Base-by-base conservation (phyloP, 208 protist species). In the Acanthamoeba triangularis region DNA sequence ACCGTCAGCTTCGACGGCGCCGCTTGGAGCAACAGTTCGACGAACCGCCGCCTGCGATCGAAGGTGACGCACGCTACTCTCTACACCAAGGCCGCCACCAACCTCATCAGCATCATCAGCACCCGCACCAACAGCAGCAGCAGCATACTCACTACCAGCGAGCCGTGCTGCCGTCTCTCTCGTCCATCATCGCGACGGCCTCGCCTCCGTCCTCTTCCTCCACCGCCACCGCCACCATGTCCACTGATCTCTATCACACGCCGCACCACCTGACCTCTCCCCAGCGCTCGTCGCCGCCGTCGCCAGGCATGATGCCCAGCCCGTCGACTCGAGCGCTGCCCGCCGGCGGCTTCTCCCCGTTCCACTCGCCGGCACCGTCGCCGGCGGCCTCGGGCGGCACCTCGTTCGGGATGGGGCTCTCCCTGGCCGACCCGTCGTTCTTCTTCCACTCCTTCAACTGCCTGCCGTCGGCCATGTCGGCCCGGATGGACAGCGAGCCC, bases 381-480 rank as follows among this genome's bases (percentile, higher is more conserved):
- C 52, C 52, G 52, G 52, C 16, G 52, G 3, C 52, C 52, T 11
- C 52, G 52, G 8, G 14, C 14, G 14, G 52, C 52, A 56, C 52
- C 20, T 65, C 59, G 59, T 65, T 65, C 28, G 59, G 3, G 41
- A 44, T 44, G 41, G 41, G 59, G 23, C 59, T 65, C 59, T 65
- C 59, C 25, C 59, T 65, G 14, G 23, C 59, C 25, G 59, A 10
- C 2, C 37, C 76, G 30, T 37, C 76, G 76, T 85, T 85, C 76
- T 85, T 85, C 47, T 85, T 85, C 47, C 5, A 85, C 47, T 85
- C 76, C 41, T 85, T 85, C 76, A 85, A 85, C 25, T 85, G 76
- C 30, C 47, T 85, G 18, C 76, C 76, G 16, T 49, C 44, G 37
- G 76, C 76, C 76, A 85, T 13, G 47, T 18, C 28, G 67, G 37